Percentiles rank a stretch among this genome's conserved stretches.
These are phyloP conservation scores for Alternaria dauci DNA, from an alignment of 2,329 filamentous ascomycete genomes.

Conservation along the genomic window DNA sequence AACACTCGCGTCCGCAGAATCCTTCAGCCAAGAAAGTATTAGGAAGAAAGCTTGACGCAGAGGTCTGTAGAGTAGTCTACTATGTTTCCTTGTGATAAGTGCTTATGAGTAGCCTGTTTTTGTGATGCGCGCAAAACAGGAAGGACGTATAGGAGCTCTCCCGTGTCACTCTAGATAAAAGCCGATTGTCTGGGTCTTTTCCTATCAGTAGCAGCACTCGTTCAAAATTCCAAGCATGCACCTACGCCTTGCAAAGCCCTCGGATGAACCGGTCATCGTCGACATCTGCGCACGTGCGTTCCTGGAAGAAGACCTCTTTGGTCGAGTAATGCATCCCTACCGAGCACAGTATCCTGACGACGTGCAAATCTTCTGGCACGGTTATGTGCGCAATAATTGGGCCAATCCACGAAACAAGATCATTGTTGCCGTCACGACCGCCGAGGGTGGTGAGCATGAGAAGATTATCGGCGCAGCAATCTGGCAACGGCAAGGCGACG, in stretches of 20 bases:
- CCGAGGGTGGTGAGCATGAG: constrained; percentile 12
- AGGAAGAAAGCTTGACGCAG: too few species aligned
- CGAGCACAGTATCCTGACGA: constrained; percentile 35
- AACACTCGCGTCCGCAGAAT: too few species aligned
- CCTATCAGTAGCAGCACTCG: not conserved
- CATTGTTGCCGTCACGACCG: constrained; percentile 18
- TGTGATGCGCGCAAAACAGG: too few species aligned
- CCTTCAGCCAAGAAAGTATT: too few species aligned
- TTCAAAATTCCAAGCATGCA: constrained; percentile 11
- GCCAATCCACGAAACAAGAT: constrained; percentile 17
- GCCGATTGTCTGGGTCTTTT: not conserved
- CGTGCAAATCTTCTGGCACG: constrained; percentile 33
- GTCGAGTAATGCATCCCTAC: constrained; percentile 37
- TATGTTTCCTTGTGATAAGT: too few species aligned
- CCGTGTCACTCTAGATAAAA: not conserved
- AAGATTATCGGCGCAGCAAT: constrained; percentile 30
- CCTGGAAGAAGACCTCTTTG: constrained; percentile 42
- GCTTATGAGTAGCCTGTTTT: too few species aligned
- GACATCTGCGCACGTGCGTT: constrained; percentile 35
- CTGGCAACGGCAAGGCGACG: constrained; percentile 35
- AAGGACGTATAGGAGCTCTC: too few species aligned
- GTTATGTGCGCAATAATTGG: constrained; percentile 26
- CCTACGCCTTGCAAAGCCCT: constrained; percentile 22
- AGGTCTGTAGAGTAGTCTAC: too few species aligned
- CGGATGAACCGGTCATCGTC: constrained; percentile 30